Percentiles rank a stretch among this genome's conserved stretches.
Evolutionary conservation across 2,329 filamentous ascomycete species (phyloP).

Genomic region (Cytospora schulzeri): DNA sequence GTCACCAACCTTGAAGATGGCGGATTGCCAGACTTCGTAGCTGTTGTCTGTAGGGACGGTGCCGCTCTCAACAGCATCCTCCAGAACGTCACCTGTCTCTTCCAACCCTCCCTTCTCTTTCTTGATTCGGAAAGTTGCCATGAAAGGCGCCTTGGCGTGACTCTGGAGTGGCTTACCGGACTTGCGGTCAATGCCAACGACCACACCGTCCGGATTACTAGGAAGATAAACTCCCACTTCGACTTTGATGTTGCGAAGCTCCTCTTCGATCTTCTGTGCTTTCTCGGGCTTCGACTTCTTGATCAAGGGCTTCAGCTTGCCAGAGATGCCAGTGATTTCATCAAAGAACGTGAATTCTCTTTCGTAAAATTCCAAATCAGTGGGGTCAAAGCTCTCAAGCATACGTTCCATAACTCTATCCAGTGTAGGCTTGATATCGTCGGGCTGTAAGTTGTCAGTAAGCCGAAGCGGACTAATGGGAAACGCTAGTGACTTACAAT

Average conservation of each 20-base stretch:
- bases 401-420: slow-evolving; percentile 87
- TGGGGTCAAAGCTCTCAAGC: slow-evolving; percentile 75
- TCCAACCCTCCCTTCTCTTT: slow-evolving; percentile 66
- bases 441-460: slow-evolving; percentile 58
- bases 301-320: slow-evolving; percentile 91
- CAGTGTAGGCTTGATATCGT: slow-evolving; percentile 88
- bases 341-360: slow-evolving; percentile 98
- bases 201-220: slow-evolving; percentile 93
- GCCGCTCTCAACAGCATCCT: slow-evolving; percentile 47
- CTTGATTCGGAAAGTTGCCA: slow-evolving; percentile 97
- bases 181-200: slow-evolving; percentile 97
- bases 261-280: slow-evolving; percentile 98
- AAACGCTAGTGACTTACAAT: slow-evolving; percentile 52
- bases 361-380: slow-evolving; percentile 86
- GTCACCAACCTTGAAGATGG: slow-evolving; percentile 99
- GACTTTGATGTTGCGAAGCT: slow-evolving; percentile 94
- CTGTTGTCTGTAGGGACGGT: slow-evolving; percentile 51
- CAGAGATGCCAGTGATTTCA: slow-evolving; percentile 92
- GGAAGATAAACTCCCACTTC: slow-evolving; percentile 97
- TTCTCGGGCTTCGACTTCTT: slow-evolving; percentile 93
- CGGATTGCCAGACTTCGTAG: slow-evolving; percentile 97
- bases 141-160: slow-evolving; percentile 97
- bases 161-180: slow-evolving; percentile 96
- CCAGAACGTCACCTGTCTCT: slow-evolving; percentile 54
- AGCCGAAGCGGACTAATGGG: background rate